Base-by-base conservation (phyloP, 2,329 filamentous ascomycete species). In the Colletotrichum agaves region DNA sequence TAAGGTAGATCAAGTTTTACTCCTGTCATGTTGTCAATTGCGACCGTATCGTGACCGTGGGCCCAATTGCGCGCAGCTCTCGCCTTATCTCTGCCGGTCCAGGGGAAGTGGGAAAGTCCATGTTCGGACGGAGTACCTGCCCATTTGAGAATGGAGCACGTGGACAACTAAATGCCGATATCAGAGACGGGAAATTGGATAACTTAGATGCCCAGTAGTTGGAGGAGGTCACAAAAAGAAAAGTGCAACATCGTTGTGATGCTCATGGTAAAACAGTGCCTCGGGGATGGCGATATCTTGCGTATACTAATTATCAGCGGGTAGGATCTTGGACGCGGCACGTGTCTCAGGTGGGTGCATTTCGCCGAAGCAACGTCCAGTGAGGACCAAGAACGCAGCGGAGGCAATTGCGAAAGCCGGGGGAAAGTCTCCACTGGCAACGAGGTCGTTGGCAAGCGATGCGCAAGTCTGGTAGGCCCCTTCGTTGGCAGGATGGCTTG, bases 231-330 rank as follows among this genome's bases (percentile, higher is more conserved):
- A 27, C 23, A 1, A 7, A 1, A 7, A 27, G 27, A 7, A 27
- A 27, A 27, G 27, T 27, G 27, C 27, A 27, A 27, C 0, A 3
- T 27, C 27, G 27, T 27, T 27, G 27, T 7, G 37, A 19, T 44
- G 23, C 44, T 23, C 21, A 43, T 33, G 33, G 35, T 27, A 49
- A 17, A 39, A 31, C 15, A 19, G 13, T 27, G 46, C 53, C 63
- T 49, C 61, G 64, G 64, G 33, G 46, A 55, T 46, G 53, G 64
- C 61, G 61, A 66, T 66, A 47, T 23, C 27, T 62, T 39, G 37
- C 46, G 31, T 58, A 15, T 49, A 17, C 64, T 63, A 64, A 17
- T 60, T 63, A 64, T 64, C 46, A 47, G 37, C n/a, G 19, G 52
- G 37, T 44, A 47, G 31, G 44, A 31, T 35, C 31, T 39, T 43